Evolutionary conservation across 1,284 basidiomycete species (phyloP).

Genomic region (Ustilago tritici): DNA sequence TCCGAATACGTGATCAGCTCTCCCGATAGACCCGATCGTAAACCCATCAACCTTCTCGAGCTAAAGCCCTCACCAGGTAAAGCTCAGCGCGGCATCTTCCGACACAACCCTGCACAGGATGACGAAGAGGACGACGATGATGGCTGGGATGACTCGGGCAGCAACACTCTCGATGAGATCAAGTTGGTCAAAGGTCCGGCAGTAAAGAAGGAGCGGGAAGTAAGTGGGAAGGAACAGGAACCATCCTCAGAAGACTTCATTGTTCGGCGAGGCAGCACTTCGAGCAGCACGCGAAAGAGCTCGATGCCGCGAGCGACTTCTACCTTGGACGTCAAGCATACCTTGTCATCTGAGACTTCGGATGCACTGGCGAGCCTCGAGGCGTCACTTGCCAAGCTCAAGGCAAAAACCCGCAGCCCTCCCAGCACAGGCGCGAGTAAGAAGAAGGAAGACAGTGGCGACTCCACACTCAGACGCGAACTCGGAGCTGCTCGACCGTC

Average conservation of each 20-base stretch:
- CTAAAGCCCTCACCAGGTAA: constrained; percentile 55
- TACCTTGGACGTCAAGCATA: constrained; percentile 32
- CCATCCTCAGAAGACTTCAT: constrained; percentile 13
- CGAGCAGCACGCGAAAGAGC: constrained; percentile 6
- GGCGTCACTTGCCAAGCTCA: constrained; percentile 47
- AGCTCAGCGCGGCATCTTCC: constrained; percentile 52
- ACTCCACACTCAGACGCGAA: constrained; percentile 21
- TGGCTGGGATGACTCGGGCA: constrained; percentile 13
- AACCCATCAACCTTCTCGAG: constrained; percentile 50
- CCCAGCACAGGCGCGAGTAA: constrained; percentile 5
- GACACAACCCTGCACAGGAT: constrained; percentile 25
- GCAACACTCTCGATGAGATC: constrained; percentile 37
- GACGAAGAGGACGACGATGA: constrained; percentile 33
- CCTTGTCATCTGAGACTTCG: constrained; percentile 44
- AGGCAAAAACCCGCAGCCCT: constrained; percentile 24
- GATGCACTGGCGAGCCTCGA: constrained; percentile 51
- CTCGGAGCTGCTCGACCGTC: constrained; percentile 14
- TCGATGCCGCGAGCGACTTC: constrained; percentile 17
- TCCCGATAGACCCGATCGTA: constrained; percentile 44
- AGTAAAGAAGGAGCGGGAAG: neutral
- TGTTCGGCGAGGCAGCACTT: neutral
- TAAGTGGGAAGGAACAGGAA: neutral
- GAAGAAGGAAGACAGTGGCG: constrained; percentile 15
- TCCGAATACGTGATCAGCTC: constrained; percentile 42
- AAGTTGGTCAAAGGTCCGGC: constrained; percentile 33